Conservation (phyloP, 495 filamentous ascomycete species). For the Aspergillus ostianus region DNA sequence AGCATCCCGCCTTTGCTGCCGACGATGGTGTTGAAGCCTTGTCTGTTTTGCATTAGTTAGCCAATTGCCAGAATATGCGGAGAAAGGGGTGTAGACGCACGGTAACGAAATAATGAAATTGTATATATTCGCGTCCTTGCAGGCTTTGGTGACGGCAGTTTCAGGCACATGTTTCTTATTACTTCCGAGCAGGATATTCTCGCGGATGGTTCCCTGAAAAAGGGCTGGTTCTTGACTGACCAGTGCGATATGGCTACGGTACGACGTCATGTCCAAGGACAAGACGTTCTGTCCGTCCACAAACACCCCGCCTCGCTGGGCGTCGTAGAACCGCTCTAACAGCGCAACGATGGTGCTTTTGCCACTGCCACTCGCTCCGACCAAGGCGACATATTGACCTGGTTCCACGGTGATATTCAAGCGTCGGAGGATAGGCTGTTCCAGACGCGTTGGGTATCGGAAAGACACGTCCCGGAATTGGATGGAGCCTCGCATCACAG, state of each 20-base stretch:
- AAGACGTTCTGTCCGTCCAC: constrained; percentile 73
- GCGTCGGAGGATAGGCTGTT: constrained; percentile 71
- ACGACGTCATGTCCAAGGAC: constrained; percentile 69
- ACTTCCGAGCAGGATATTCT: constrained; percentile 73
- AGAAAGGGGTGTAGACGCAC: constrained; percentile 20
- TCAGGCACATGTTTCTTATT: constrained; percentile 62
- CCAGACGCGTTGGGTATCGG: constrained; percentile 73
- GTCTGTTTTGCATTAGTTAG: constrained; percentile 27
- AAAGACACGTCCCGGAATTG: constrained; percentile 81
- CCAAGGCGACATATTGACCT: constrained; percentile 76
- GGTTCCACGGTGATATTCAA: constrained; percentile 67
- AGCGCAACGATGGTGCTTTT: constrained; percentile 79
- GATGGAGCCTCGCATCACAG: constrained; percentile 59
- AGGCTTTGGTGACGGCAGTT: constrained; percentile 66
- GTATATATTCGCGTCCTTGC: constrained; percentile 85
- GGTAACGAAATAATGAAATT: constrained; percentile 78
- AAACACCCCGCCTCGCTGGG: constrained; percentile 63
- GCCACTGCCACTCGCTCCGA: constrained; percentile 77
- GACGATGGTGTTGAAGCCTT: constrained; percentile 72
- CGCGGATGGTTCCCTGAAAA: constrained; percentile 78
- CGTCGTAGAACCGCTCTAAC: constrained; percentile 82
- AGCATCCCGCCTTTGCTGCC: constrained; percentile 76
- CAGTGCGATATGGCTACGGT: constrained; percentile 70
- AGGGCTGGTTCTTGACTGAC: constrained; percentile 85
- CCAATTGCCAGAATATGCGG: background rate